Conservation (phyloP, 257 asterid genomes). For the Linaria vulgaris region DNA sequence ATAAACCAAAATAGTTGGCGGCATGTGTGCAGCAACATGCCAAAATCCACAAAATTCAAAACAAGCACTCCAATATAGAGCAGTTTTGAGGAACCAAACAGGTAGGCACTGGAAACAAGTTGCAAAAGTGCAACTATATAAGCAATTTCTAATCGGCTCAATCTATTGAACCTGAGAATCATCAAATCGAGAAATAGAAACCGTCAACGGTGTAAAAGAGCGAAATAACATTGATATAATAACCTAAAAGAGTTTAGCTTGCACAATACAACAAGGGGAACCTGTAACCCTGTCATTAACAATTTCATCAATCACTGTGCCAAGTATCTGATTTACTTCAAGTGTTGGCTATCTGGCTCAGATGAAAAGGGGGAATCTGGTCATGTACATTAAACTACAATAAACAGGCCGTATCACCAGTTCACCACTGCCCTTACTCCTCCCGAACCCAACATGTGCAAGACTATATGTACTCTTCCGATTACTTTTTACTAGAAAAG, state of each 20-base stretch:
- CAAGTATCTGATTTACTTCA: not conserved
- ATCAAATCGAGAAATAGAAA: not conserved
- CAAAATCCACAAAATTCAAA: constrained; percentile 8
- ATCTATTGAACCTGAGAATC: too few species aligned
- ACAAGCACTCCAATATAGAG: not conserved
- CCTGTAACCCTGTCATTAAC: constrained; percentile 7
- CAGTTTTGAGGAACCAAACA: not conserved
- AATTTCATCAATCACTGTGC: not conserved
- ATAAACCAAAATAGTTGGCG: constrained; percentile 5
- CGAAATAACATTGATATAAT: not conserved
- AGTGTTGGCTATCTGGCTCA: not conserved
- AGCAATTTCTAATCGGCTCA: too few species aligned
- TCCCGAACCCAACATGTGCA: not conserved
- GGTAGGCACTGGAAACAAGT: not conserved
- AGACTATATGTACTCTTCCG: not conserved
- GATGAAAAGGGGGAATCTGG: not conserved
- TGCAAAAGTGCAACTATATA: not conserved
- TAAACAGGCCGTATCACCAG: not conserved
- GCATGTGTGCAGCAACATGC: constrained; percentile 14
- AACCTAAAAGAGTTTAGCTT: not conserved
- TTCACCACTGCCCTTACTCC: not conserved
- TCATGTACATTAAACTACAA: not conserved
- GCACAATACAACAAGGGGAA: not conserved
- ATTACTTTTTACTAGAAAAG: not conserved
- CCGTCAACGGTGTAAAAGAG: not conserved